Conservation (phyloP, 768 basidiomycete species). For the Auricularia auricula-judae region DNA sequence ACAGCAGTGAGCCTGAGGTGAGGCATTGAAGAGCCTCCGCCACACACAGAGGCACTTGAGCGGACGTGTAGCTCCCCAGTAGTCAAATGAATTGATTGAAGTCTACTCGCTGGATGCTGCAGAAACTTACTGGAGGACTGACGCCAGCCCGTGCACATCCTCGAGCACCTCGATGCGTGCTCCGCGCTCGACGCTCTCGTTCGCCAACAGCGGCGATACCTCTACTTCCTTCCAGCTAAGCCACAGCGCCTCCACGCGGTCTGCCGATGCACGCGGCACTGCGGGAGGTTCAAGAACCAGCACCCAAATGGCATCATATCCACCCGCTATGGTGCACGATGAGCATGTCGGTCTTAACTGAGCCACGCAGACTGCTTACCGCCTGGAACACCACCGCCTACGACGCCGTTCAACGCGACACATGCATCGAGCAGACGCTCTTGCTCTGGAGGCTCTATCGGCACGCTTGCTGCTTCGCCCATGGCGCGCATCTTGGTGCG, state of each 20-base stretch:
- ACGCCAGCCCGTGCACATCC: slow-evolving; percentile 42
- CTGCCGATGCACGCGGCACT: slow-evolving; percentile 40
- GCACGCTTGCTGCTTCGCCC: slow-evolving; percentile 65
- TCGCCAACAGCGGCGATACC: slow-evolving; percentile 62
- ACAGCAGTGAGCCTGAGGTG: too few species aligned
- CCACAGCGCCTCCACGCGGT: slow-evolving; percentile 63
- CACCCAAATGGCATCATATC: slow-evolving; percentile 95
- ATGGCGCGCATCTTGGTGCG: slow-evolving; percentile 74
- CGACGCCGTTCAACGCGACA: slow-evolving; percentile 65
- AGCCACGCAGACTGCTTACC: slow-evolving; percentile 38
- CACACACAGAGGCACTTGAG: too few species aligned
- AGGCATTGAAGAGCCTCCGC: too few species aligned
- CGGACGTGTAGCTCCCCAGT: too few species aligned
- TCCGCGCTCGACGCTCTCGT: slow-evolving; percentile 59
- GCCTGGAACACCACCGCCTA: slow-evolving; percentile 94
- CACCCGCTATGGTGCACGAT: slow-evolving; percentile 57
- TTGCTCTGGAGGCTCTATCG: slow-evolving; percentile 86
- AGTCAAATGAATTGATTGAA: too few species aligned
- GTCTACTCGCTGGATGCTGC: too few species aligned
- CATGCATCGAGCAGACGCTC: slow-evolving; percentile 74
- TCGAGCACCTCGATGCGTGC: slow-evolving; percentile 51
- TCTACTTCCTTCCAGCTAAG: slow-evolving; percentile 43
- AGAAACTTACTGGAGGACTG: slow-evolving; percentile 14
- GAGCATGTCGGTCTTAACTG: not conserved
- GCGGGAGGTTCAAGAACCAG: slow-evolving; percentile 42